Evolutionary conservation across 2,329 filamentous ascomycete species (phyloP), one percentile per base, ranked within the genome.

Genomic region (Fusarium fracticaudum): DNA sequence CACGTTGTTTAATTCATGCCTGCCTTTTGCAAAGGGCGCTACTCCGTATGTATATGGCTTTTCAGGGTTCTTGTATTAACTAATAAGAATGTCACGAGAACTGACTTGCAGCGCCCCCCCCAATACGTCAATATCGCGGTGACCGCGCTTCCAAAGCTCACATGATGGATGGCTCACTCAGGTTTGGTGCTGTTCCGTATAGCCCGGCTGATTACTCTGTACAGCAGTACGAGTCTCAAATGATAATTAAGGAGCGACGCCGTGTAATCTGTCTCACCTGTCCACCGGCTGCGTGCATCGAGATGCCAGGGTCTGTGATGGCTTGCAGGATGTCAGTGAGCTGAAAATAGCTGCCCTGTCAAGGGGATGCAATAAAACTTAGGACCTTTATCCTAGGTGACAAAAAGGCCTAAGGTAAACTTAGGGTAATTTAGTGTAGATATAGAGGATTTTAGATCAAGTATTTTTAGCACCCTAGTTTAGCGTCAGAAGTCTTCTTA

Each of bases 1-100:
- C n/a, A 24, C 17, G 43, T 38, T 59, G 33, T 38, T 59, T 31
- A 35, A 54, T 40, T 29, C 24, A 35, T 64, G 24, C 20, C 26
- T 53, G 15, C 40, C 45, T 59, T 41, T 66, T 59, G 20, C 12
- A 48, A 43, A 44, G 24, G n/a, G 37, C 38, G 38, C 24, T 33
- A 35, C 33, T 35, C 33, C 33, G 33, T 35, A 44, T 31, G 22
- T 45, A 17, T 22, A 26, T 60, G 18, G 40, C 14, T 41, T 41
- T 47, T 68, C 69, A 64, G 38, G 55, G 66, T 75, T 44, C 53
- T 62, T 69, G 65, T 72, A 72, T 77, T 37, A 47, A 72, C 75
- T 37, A 47, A 44, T 37, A 47, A 44, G 29, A 37, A 58, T 55
- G 64, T 69, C 72, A 76, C 64, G 67, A 67, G 70, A 58, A 43